Evolutionary conservation across 2,329 filamentous ascomycete species (phyloP), one percentile per base, ranked within the genome.

Genomic region (Colletotrichum sp.): DNA sequence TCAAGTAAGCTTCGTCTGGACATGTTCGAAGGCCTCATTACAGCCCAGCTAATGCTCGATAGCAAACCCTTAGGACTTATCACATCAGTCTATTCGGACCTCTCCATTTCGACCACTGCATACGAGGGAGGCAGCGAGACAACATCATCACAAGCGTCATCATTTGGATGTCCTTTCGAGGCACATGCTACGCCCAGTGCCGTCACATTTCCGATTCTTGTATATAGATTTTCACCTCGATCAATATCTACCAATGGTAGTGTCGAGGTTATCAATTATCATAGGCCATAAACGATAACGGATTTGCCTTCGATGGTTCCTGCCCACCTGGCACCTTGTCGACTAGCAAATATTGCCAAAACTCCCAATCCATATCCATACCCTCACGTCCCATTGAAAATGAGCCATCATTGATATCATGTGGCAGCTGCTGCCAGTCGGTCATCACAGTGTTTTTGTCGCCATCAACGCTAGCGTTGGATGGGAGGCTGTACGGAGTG

Each of bases 361-460:
- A 64, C 10, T 39, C 44, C 65, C 65, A 73, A 26, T 70, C 71
- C 57, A 73, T 49, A 26, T 64, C 57, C 49, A 62, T 28, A 26
- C 34, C 10, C 1, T 72, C 26, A 26, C 13, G 15, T 10, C 12
- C 32, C 13, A 32, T 21, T 16, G 2, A 1, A 64, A 26, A 12
- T 24, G 28, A 62, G 3, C 34, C 34, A 15, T 64, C 34, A 8
- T 24, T 18, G 4, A 52, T 10, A 34, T 8, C n/a, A 1, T 24
- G 26, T 15, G 65, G 26, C 1, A 28, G n/a, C 10, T 64, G 34
- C n/a, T 44, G 62, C 34, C 55, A 30, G 15, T 59, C 21, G 55
- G 15, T 59, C 26, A 59, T 30, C 21, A 26, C 6, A 36, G 26
- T 6, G 18, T 24, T 30, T 18, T 21, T 28, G 26, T 26, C 26